Conservation (phyloP, 2,329 filamentous ascomycete species). For the Rutstroemia sp. region DNA sequence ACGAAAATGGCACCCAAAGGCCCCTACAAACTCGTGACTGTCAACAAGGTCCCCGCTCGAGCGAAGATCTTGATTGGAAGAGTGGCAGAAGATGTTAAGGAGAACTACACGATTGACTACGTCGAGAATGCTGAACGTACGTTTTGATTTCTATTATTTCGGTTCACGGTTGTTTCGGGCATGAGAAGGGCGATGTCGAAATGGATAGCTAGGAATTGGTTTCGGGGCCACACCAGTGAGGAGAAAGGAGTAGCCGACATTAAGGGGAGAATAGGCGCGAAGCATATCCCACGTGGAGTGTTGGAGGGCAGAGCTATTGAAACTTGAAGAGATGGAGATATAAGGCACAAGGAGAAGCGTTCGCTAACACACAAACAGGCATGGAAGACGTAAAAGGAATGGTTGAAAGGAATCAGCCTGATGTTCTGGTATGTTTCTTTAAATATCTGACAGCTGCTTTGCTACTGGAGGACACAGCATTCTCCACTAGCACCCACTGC, state of each 20-base stretch:
- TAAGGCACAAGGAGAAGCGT: background rate
- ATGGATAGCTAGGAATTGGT: too few species aligned
- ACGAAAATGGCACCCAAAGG: conserved; percentile 36
- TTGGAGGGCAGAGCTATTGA: background rate
- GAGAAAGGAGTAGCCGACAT: too few species aligned
- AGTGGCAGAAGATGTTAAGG: conserved; percentile 52
- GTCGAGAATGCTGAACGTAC: conserved; percentile 54
- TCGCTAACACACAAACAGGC: conserved; percentile 26
- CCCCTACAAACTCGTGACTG: conserved; percentile 57
- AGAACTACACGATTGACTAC: conserved; percentile 55
- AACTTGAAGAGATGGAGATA: background rate
- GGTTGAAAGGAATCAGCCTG: conserved; percentile 44
- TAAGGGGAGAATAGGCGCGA: too few species aligned
- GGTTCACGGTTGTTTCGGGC: background rate
- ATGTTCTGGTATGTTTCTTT: conserved; percentile 41
- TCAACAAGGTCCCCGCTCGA: conserved; percentile 60
- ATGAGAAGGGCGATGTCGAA: too few species aligned
- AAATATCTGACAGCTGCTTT: background rate
- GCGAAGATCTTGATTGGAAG: conserved; percentile 56
- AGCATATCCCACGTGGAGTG: too few species aligned
- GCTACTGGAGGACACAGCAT: too few species aligned
- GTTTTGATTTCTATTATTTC: conserved; percentile 15
- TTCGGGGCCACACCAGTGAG: too few species aligned
- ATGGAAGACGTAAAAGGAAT: conserved; percentile 49
- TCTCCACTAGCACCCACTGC: too few species aligned